phyloP scores from a whole-genome alignment of 148 eudicot genomes.

The Cornus kousa region DNA sequence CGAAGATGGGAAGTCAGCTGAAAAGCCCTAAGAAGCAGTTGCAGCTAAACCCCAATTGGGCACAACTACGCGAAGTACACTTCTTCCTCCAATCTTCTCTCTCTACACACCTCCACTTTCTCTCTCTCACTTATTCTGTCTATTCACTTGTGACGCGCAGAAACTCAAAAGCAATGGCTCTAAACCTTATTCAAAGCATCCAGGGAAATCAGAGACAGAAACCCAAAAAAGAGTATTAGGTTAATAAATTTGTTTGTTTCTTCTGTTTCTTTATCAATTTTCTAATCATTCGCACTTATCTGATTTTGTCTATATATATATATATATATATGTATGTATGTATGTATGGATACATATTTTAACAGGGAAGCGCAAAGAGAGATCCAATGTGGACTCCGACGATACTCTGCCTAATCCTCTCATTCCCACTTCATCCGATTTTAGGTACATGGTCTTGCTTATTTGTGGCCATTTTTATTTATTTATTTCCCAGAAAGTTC shows the following conservation, averaged over 20 bases:
- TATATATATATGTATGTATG: too few species aligned
- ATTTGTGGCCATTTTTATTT: background rate
- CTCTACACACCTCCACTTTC: background rate
- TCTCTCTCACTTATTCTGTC: background rate
- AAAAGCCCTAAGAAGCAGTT: constrained; percentile 36
- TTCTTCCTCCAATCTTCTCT: background rate
- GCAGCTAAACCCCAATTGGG: constrained; percentile 76
- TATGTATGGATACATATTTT: constrained; percentile 3
- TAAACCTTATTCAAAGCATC: constrained; percentile 22
- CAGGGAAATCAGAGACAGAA: constrained; percentile 17
- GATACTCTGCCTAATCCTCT: constrained; percentile 43
- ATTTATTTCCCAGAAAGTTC: background rate
- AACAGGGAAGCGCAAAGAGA: constrained; percentile 76
- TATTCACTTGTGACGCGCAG: constrained; percentile 32
- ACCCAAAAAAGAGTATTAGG: constrained; percentile 40
- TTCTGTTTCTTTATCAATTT: background rate
- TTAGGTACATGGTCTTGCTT: constrained; percentile 37
- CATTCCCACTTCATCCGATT: constrained; percentile 60
- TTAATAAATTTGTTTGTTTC: constrained; percentile 6
- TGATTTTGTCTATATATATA: background rate
- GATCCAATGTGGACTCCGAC: constrained; percentile 30
- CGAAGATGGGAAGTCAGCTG: constrained; percentile 21
- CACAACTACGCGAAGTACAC: constrained; percentile 52
- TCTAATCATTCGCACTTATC: background rate
- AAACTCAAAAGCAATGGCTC: constrained; percentile 46